Base-by-base conservation (phyloP, 179 eudicot genomes). In the Beta macrorhiza region DNA sequence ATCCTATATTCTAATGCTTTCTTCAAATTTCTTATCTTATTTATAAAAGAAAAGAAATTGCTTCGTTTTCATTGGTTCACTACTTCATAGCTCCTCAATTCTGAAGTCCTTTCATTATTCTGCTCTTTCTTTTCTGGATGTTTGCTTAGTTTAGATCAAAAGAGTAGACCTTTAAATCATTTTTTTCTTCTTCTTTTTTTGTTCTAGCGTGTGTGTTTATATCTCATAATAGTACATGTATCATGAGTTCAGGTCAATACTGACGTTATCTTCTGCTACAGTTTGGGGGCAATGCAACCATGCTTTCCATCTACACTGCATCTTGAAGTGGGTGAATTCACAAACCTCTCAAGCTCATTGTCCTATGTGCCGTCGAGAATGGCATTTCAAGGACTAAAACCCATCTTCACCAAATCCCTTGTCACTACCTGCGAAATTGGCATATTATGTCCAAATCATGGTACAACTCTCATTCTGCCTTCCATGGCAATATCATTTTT, bases 281-380 rank as follows among this genome's bases (percentile, higher is more conserved):
- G 98, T 95, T 29, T 95, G 98, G 98, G 98, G 98, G 69, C 89
- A 92, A 59, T 95, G 99, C 89, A 95, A 93, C 89, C 99, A 95
- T 83, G 94, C 99, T 0, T 95, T 93, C 84, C 98, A 95, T 88
- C 92, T 95, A 64, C 99, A 95, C 76, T 95, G 99, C 89, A 95
- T 95, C 89, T 89, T 95, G 82, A 95, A 95, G 81, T 95, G 99
- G 99, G 97, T 95, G 77, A 92, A 94, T 80, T 92, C 97, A 5
- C 93, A 95, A 83, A 86, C 95, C 14, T 83, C 95, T n/a, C 94
- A 92, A 88, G 97, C 98, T 25, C 97, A 92, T 75, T 95, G 97
- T 76, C 98, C 99, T 80, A 90, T 93, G 89, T 95, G 98, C 85
- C 93, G 98, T 45, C 79, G 91, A 67, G 98, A 93, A 80, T 95